A percentile compares a stretch with the other conserved stretches of the same genome.
Evolutionary conservation across 345 rosid genomes (phyloP).

Genomic region (Cardamine chenopodiifolia): DNA sequence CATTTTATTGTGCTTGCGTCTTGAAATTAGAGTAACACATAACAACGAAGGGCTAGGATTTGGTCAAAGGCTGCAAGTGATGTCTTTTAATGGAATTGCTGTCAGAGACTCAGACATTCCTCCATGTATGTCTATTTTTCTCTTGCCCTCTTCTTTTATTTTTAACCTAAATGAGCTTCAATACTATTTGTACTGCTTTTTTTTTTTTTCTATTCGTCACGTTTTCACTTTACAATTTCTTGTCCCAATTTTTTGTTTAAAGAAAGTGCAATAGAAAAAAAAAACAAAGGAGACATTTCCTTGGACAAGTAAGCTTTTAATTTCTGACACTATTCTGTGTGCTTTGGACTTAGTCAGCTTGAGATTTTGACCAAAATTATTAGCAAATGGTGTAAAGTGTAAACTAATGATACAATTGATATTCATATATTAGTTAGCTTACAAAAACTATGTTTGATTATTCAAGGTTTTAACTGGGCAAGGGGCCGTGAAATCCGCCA

Average conservation of each 20-base stretch:
- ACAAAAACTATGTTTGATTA: background rate
- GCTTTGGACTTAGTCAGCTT: slow-evolving; percentile 39
- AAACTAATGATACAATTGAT: background rate
- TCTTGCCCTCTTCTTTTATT: background rate
- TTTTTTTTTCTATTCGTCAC: background rate
- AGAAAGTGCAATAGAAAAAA: background rate
- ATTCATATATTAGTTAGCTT: background rate
- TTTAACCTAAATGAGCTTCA: slow-evolving; percentile 5
- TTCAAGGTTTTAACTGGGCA: slow-evolving; percentile 12
- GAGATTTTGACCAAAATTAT: slow-evolving; percentile 37
- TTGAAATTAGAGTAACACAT: slow-evolving; percentile 27
- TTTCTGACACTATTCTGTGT: slow-evolving; percentile 37
- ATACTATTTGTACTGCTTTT: background rate
- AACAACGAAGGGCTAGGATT: slow-evolving; percentile 28
- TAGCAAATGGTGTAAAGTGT: slow-evolving; percentile 25
- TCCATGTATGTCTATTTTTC: slow-evolving; percentile 14
- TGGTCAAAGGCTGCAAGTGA: slow-evolving; percentile 42
- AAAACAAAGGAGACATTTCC: slow-evolving; percentile 26
- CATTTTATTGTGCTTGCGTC: slow-evolving; percentile 12
- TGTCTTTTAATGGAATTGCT: slow-evolving; percentile 17
- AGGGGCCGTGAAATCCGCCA: slow-evolving; percentile 22
- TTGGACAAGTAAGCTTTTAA: slow-evolving; percentile 32
- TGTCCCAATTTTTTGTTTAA: slow-evolving; percentile 13
- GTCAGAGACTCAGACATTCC: slow-evolving; percentile 38
- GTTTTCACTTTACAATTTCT: slow-evolving; percentile 27